Base-by-base conservation (phyloP, 148 eudicot species). In the Rhododendron ferrugineum region DNA sequence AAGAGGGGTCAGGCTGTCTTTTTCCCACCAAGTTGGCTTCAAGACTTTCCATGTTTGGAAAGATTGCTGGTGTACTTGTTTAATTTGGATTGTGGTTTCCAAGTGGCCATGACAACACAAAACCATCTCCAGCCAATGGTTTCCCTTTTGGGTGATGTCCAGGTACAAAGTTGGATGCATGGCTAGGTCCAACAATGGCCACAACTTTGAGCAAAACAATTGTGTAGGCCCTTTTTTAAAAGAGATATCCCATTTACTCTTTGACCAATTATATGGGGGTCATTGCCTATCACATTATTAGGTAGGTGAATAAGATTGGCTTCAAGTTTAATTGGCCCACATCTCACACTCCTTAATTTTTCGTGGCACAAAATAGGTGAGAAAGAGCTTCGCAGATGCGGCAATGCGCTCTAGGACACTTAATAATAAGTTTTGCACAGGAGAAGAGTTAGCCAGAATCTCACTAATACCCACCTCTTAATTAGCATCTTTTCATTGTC, bases 21-120 rank as follows among this genome's bases (percentile, higher is more conserved):
- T 16, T 34, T 34, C 46, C 44, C 18, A 15, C 46, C 36, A 74
- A 22, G 80, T 8, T 44, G 26, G 36, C 14, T n/a, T 26, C 37
- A 49, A 78, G 60, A 76, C 58, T 78, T 78, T 47, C 81, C 81
- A 47, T 26, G 20, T 78, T 78, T 46, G 81, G 81, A 46, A 78
- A 46, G 81, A 46, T 46, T n/a, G 16, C 3, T 44, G 30, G 15
- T 46, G 40, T 20, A 75, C 10, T 8, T 75, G 2, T 40, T 2
- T 16, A 14, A 36, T 36, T 22, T 26, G 18, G 32, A 28, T 23
- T 44, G 58, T 4, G 81, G 20, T 28, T 26, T 46, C 58, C 28
- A 78, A 49, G 58, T 46, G 34, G 36, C 81, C 81, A 78, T 52
- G 60, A 78, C 81, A 78, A 47, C 81, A 11, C 58, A 78, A 46